Conservation (phyloP, 75 land plant species). For the Picea sitchensis region DNA sequence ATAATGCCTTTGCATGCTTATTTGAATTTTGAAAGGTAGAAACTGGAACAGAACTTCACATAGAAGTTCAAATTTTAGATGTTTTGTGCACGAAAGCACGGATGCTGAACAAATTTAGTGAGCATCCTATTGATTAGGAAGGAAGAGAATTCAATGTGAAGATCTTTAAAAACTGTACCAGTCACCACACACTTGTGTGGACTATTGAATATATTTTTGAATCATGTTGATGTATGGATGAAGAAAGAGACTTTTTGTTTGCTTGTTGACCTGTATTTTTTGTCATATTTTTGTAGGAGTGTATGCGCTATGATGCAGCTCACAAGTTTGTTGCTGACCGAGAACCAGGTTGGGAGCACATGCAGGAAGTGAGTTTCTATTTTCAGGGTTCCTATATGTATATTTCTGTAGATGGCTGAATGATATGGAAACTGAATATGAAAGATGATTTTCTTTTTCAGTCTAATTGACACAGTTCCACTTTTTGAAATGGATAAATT, state of each 20-base stretch:
- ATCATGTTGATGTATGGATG: too few relatives aligned
- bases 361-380: constrained; percentile 69
- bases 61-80: neutral
- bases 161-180: neutral
- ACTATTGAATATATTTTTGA: too few relatives aligned
- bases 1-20: neutral
- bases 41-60: neutral
- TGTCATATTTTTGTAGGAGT: constrained; percentile 38
- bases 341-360: constrained; percentile 87
- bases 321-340: constrained; percentile 70
- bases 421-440: neutral
- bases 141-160: neutral
- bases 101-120: neutral
- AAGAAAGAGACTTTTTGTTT: too few relatives aligned
- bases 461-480: neutral
- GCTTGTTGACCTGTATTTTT: neutral
- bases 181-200: neutral
- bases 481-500: neutral
- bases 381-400: neutral
- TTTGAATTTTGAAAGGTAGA: neutral
- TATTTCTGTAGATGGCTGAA: neutral
- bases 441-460: neutral
- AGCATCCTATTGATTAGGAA: neutral
- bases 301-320: constrained; percentile 68
- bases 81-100: neutral